A percentile compares a stretch with the other conserved stretches of the same genome.
phyloP scores from a whole-genome alignment of 179 eudicot species.

The Gypsophila paniculata region DNA sequence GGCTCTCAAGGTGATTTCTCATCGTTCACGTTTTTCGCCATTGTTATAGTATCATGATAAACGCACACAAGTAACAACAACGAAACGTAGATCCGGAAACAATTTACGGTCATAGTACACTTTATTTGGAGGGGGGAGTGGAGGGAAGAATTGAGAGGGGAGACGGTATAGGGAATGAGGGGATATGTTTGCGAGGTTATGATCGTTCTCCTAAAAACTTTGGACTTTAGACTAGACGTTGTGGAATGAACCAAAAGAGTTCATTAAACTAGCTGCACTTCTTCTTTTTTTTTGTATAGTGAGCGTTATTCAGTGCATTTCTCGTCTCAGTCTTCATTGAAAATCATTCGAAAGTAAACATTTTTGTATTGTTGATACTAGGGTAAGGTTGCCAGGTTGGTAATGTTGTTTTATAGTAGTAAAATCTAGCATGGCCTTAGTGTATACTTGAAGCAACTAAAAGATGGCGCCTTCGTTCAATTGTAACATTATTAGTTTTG shows the following conservation, averaged over 20 bases:
- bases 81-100: background rate
- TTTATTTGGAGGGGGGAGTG: too few relatives aligned
- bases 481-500: conserved; percentile 18
- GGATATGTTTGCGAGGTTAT: too few relatives aligned
- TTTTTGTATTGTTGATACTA: background rate
- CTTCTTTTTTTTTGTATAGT: too few relatives aligned
- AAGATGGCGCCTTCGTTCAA: background rate
- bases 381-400: too few relatives aligned
- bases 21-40: conserved; percentile 4
- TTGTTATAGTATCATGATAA: background rate
- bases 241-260: background rate
- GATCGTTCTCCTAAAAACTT: background rate
- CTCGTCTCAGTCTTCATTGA: too few relatives aligned
- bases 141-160: too few relatives aligned
- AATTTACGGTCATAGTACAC: background rate
- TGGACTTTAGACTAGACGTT: background rate
- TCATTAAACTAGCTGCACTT: too few relatives aligned
- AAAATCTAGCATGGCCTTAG: conserved; percentile 3
- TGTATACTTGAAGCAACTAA: conserved; percentile 3
- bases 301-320: too few relatives aligned
- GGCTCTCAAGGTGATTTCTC: conserved; percentile 77
- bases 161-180: too few relatives aligned
- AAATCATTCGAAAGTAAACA: background rate
- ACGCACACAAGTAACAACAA: background rate
- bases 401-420: too few relatives aligned